A percentile compares a stretch with the other conserved stretches of the same genome.
phyloP scores from a whole-genome alignment of 1,284 basidiomycete species.

The Earliella scabrosa region DNA sequence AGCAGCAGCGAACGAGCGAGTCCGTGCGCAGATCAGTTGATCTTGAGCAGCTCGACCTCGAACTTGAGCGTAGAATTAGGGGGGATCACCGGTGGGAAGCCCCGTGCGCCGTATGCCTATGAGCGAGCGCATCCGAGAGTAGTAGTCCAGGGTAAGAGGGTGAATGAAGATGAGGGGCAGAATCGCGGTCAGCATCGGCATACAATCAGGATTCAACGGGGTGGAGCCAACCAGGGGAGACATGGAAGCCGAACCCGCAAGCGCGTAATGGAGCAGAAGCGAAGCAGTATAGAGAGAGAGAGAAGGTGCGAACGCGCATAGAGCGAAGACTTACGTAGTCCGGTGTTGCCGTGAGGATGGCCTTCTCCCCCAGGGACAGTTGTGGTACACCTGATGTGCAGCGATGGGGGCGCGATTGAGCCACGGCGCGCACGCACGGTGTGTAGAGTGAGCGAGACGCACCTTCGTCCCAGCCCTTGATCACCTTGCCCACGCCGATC shows the following conservation, averaged over 20 bases:
- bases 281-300: background rate
- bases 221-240: background rate
- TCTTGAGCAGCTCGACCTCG: slow-evolving; percentile 80
- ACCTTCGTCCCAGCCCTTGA: slow-evolving; percentile 94
- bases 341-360: slow-evolving; percentile 65
- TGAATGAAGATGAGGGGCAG: background rate
- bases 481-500: slow-evolving; percentile 84
- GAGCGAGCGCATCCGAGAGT: no score
- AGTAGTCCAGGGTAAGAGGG: background rate
- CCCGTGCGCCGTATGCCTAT: slow-evolving; percentile 73
- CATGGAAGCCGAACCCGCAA: background rate
- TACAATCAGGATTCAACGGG: slow-evolving; percentile 7
- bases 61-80: slow-evolving; percentile 78
- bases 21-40: slow-evolving; percentile 47
- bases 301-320: slow-evolving; percentile 4
- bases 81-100: slow-evolving; percentile 85
- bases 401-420: slow-evolving; percentile 22
- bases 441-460: slow-evolving; percentile 29
- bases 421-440: background rate
- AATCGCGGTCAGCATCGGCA: slow-evolving; percentile 5
- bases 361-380: slow-evolving; percentile 81
- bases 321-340: slow-evolving; percentile 61
- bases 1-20: background rate
- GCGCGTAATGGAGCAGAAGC: background rate
- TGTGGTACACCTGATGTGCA: slow-evolving; percentile 66